Evolutionary conservation across 163 green algal genomes (phyloP).

Genomic region (Prototheca wickerhamii): DNA sequence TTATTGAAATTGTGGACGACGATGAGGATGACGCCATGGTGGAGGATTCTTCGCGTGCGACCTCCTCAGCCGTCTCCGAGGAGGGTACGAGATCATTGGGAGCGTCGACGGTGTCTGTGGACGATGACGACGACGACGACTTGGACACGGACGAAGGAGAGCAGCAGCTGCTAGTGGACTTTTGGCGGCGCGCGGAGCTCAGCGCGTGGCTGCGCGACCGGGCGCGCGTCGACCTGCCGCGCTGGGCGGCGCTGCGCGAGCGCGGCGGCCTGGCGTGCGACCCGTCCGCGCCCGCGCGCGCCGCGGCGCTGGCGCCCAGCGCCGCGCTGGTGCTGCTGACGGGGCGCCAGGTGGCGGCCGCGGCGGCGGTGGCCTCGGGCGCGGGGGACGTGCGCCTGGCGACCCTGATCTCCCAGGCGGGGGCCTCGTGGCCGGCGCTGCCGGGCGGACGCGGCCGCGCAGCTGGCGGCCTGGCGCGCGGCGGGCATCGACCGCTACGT

Average conservation of each 20-base stretch:
- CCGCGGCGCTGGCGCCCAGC: neutral
- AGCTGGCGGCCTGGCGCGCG: slow-evolving; percentile 35
- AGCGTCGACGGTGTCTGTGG: no score
- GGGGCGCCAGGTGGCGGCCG: slow-evolving; percentile 47
- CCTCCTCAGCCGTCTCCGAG: no score
- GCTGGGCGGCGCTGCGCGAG: no score
- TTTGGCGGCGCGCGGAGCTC: slow-evolving; percentile 9
- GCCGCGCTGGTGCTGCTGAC: slow-evolving; percentile 51
- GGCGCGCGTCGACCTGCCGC: neutral
- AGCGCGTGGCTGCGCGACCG: slow-evolving; percentile 49
- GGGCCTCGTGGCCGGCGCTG: neutral
- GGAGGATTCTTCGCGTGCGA: no score
- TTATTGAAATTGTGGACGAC: no score
- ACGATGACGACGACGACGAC: neutral
- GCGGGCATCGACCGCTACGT: slow-evolving; percentile 32
- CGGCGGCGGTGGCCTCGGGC: slow-evolving; percentile 44
- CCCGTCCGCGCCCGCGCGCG: neutral
- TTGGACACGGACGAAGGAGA: neutral
- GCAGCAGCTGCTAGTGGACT: slow-evolving; percentile 7
- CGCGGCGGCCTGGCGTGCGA: neutral
- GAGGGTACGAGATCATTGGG: no score
- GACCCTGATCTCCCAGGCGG: slow-evolving; percentile 50
- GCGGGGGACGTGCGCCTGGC: slow-evolving; percentile 61
- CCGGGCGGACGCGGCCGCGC: slow-evolving; percentile 7
- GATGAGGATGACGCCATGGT: no score